Evolutionary conservation across 352 stramenopile species (phyloP).

Genomic region (Albugo candida): DNA sequence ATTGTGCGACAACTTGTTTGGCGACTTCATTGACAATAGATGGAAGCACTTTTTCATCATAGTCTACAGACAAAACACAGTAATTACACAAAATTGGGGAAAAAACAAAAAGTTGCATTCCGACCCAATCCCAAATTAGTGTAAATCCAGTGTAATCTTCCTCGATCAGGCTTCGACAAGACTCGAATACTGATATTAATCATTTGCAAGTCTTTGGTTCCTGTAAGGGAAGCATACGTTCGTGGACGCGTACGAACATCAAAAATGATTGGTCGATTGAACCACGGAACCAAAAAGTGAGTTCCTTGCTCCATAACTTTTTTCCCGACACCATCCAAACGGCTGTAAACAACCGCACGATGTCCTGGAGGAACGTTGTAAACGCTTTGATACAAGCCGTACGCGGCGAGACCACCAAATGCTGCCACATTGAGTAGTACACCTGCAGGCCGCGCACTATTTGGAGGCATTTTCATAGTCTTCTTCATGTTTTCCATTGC

Average conservation of each 20-base stretch:
- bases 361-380: slow-evolving; percentile 80
- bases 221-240: slow-evolving; percentile 83
- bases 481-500: slow-evolving; percentile 82
- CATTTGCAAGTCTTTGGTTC: slow-evolving; percentile 98
- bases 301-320: slow-evolving; percentile 83
- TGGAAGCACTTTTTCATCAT: slow-evolving; percentile 94
- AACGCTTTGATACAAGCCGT: slow-evolving; percentile 64
- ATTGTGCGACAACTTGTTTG: slow-evolving; percentile 98
- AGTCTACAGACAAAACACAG: slow-evolving; percentile 50
- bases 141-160: slow-evolving; percentile 93
- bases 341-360: slow-evolving; percentile 80
- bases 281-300: slow-evolving; percentile 95
- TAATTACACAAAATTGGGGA: neutral
- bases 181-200: slow-evolving; percentile 98
- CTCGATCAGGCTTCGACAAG: slow-evolving; percentile 89
- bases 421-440: slow-evolving; percentile 43
- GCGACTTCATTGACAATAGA: slow-evolving; percentile 99
- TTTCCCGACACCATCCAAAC: slow-evolving; percentile 66
- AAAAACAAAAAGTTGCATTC: neutral
- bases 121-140: slow-evolving; percentile 83
- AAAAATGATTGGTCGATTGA: slow-evolving; percentile 93
- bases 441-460: slow-evolving; percentile 25
- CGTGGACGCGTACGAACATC: slow-evolving; percentile 85
- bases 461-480: slow-evolving; percentile 59
- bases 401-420: slow-evolving; percentile 37